phyloP scores from a whole-genome alignment of 192 early-diverging fungal species.

The Dispira parvispora region DNA sequence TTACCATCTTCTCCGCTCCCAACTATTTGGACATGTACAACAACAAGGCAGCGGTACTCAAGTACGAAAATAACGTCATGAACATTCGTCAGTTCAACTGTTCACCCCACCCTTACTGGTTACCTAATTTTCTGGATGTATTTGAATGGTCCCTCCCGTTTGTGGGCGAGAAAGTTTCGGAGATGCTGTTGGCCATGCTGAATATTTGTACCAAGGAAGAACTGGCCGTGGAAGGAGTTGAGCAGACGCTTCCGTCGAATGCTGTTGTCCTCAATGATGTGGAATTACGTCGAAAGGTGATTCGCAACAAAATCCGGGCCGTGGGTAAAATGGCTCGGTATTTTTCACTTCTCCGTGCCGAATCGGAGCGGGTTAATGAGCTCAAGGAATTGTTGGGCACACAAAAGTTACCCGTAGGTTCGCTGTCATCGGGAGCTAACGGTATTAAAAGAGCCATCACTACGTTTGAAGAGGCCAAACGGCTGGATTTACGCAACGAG shows the following conservation, averaged over 20 bases:
- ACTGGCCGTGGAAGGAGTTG: constrained; percentile 42
- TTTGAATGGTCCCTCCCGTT: constrained; percentile 97
- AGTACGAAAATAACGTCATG: constrained; percentile 99
- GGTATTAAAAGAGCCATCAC: constrained; percentile 77
- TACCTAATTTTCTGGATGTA: constrained; percentile 99
- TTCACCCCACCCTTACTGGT: constrained; percentile 94
- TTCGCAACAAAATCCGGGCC: constrained; percentile 59
- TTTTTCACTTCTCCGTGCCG: constrained; percentile 79
- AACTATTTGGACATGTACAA: constrained; percentile 98
- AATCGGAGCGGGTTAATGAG: constrained; percentile 78
- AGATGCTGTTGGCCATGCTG: constrained; percentile 89
- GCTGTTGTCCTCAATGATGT: background rate
- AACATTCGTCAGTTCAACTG: constrained; percentile 95
- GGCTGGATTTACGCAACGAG: constrained; percentile 75
- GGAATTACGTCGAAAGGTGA: constrained; percentile 12
- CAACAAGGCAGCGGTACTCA: constrained; percentile 95
- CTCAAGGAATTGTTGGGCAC: constrained; percentile 70
- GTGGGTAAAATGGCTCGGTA: constrained; percentile 80
- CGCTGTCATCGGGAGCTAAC: constrained; percentile 67
- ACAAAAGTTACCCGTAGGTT: constrained; percentile 56
- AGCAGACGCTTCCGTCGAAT: constrained; percentile 1
- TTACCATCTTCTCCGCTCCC: constrained; percentile 95
- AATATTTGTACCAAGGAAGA: constrained; percentile 95
- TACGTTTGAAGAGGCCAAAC: constrained; percentile 71
- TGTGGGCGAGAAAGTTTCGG: constrained; percentile 95